phyloP scores from a whole-genome alignment of 495 filamentous ascomycete species.

The Xylaria nigripes region DNA sequence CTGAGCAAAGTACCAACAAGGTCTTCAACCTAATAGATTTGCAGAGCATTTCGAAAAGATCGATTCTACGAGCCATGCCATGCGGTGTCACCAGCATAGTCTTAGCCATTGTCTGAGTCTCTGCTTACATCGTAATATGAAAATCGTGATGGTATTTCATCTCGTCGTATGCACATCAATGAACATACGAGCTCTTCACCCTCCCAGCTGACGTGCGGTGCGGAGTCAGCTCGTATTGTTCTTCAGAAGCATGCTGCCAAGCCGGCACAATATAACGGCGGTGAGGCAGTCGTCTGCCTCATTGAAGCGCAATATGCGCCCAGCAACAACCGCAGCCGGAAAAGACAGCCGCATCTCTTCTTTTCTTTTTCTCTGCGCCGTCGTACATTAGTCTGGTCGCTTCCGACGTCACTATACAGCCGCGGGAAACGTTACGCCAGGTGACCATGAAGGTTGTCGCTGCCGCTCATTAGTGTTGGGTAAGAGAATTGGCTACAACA shows the following conservation, averaged over 20 bases:
- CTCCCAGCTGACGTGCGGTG: neutral
- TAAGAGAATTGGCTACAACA: neutral
- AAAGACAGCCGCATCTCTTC: no score
- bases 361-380: no score
- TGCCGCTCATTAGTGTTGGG: no score
- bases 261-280: neutral
- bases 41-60: neutral
- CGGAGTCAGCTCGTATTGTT: constrained; percentile 10
- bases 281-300: no score
- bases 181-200: constrained; percentile 7
- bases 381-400: no score
- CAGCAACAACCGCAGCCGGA: no score
- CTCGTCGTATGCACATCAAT: neutral
- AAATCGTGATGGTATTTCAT: neutral
- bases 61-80: neutral
- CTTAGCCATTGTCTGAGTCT: constrained; percentile 4
- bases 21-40: neutral
- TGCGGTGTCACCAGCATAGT: neutral
- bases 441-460: no score
- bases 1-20: neutral
- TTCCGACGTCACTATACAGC: no score
- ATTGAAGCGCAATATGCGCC: no score
- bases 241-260: neutral
- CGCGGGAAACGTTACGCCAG: no score
- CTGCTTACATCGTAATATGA: constrained; percentile 12